phyloP scores from a whole-genome alignment of 139 green algal genomes.

The Coelastrella sp. region DNA sequence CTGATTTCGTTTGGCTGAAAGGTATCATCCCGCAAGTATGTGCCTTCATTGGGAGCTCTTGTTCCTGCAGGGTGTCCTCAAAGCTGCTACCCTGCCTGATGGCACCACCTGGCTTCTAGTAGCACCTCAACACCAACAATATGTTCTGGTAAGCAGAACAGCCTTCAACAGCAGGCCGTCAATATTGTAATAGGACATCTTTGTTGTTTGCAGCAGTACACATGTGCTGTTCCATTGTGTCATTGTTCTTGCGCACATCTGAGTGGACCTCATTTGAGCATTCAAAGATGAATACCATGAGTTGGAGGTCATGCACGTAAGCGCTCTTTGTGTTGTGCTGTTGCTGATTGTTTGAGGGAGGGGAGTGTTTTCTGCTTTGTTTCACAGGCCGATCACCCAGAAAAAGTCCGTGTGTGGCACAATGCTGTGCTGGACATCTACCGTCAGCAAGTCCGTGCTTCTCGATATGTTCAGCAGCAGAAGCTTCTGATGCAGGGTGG shows the following conservation, averaged over 20 bases:
- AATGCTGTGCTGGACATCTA: conserved; percentile 33
- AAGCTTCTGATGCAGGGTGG: not conserved
- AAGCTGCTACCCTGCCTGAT: conserved; percentile 60
- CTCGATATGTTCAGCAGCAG: conserved; percentile 30
- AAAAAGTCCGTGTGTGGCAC: not conserved
- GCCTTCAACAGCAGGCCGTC: not conserved
- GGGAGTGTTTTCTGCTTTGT: not conserved
- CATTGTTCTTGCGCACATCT: no score
- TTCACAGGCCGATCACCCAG: conserved; percentile 20
- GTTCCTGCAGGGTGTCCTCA: conserved; percentile 45
- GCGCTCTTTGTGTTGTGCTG: not conserved
- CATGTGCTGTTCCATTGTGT: no score
- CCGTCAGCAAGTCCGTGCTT: conserved; percentile 3
- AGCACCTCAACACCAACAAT: conserved; percentile 50
- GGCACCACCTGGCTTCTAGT: conserved; percentile 61
- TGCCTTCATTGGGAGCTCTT: no score
- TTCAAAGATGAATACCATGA: no score
- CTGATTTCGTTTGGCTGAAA: no score
- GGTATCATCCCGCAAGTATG: no score
- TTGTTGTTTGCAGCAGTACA: not conserved
- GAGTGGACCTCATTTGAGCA: no score
- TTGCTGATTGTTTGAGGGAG: no score
- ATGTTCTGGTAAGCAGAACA: conserved; percentile 30
- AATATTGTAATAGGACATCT: not conserved
- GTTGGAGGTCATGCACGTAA: not conserved